Conservation (phyloP, 352 stramenopile genomes). For the Phytophthora constricta region DNA sequence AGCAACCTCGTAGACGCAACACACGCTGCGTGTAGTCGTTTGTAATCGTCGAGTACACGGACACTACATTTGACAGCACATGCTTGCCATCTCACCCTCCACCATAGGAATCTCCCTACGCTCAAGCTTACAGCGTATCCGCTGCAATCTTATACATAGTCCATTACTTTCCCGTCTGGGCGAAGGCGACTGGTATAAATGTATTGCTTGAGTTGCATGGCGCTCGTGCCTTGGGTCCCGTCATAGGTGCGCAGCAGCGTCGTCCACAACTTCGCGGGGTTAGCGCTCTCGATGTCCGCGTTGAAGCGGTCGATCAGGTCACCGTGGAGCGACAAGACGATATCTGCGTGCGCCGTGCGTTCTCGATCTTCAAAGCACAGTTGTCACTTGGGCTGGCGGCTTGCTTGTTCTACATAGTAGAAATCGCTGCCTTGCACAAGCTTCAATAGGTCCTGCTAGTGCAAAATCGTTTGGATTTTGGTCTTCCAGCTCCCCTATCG, state of each 20-base stretch:
- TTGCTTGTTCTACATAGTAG: too few relatives aligned
- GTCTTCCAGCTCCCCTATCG: too few relatives aligned
- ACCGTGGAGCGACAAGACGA: constrained; percentile 7
- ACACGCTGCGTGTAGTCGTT: constrained; percentile 3
- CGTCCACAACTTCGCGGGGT: background rate
- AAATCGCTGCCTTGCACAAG: too few relatives aligned
- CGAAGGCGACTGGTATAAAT: constrained; percentile 4
- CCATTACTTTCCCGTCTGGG: constrained; percentile 3
- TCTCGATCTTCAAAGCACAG: constrained; percentile 4
- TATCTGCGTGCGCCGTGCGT: background rate
- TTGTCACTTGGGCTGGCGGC: too few relatives aligned
- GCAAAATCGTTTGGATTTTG: too few relatives aligned
- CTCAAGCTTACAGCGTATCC: constrained; percentile 10
- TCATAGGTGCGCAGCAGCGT: constrained; percentile 11
- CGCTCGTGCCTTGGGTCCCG: constrained; percentile 3
- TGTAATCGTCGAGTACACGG: constrained; percentile 4
- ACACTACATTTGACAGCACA: background rate
- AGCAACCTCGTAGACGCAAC: background rate
- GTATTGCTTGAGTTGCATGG: constrained; percentile 8
- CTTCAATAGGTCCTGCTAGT: too few relatives aligned
- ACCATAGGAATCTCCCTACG: constrained; percentile 2
- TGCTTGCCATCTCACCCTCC: constrained; percentile 6
- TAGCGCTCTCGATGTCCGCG: constrained; percentile 3
- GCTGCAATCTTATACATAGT: constrained; percentile 11
- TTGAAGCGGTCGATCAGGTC: constrained; percentile 15